Evolutionary conservation across 1,284 basidiomycete genomes (phyloP), one percentile per base, ranked within the genome.

Genomic region (Entoloma clypeatum): DNA sequence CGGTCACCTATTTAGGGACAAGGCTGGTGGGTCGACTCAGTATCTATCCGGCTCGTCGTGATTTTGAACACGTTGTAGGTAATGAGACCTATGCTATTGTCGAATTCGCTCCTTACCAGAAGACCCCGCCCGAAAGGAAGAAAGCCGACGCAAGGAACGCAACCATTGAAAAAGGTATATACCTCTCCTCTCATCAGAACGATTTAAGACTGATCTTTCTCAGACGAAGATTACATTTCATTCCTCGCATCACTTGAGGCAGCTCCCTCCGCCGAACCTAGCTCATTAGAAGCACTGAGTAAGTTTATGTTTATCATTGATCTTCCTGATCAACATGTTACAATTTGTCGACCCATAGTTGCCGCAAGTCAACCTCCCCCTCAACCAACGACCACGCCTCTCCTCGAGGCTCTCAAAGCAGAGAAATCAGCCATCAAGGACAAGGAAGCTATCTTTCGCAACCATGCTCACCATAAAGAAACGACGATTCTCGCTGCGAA

Each of bases 91-190:
- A 84, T 41, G 92, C 91, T 1, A 72, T 96, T 1, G 92, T 99
- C 2, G 95, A 99, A 63, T 97, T 89, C 57, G 89, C 95, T 0
- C 92, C 93, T 0, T 90, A 85, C 49, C 93, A 94, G 61, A 96
- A 92, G 62, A 66, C 86, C 2, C 86, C 91, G 0, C 59, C 73
- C 0, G 81, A 84, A 48, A 83, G 83, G 62, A 79, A 75, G 61
- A 93, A 91, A 61, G 57, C 60, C 0, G 88, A 92, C 54, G 68
- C 71, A 13, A 70, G 83, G 31, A 77, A 77, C 45, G 84, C 74
- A 2, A 90, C 88, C 0, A 89, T 92, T 43, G 84, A 90, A 53
- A 77, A 83, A 65, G 86, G 86, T 81, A 28, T 13, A 49, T 45
- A 55, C 43, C 10, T 11, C 13, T 13, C 6, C 10, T 35, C 10